A percentile compares a stretch with the other conserved stretches of the same genome.
These are phyloP conservation scores for Alternaria brassicae DNA, from an alignment of 2,329 filamentous ascomycete genomes.

Conservation along the genomic window DNA sequence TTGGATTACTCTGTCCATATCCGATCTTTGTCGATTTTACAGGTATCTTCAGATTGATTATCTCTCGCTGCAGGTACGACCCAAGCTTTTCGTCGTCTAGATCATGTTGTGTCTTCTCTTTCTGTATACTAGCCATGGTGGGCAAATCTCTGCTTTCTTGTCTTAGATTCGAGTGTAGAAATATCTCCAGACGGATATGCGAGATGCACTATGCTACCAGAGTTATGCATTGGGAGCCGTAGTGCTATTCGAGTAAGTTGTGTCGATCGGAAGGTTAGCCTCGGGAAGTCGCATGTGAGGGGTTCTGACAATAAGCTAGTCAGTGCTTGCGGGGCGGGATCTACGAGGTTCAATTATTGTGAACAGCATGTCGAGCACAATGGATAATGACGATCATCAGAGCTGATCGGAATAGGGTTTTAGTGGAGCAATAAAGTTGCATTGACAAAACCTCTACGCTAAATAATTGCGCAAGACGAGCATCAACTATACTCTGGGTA, in stretches of 20 bases:
- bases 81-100: constrained; percentile 42
- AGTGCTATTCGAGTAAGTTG: constrained; percentile 18
- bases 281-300: constrained; percentile 20
- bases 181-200: neutral
- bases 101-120: constrained; percentile 34
- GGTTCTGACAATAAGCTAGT: constrained; percentile 10
- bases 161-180: neutral
- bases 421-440: constrained; percentile 2
- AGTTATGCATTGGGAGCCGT: neutral
- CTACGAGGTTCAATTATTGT: neutral
- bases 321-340: constrained; percentile 14
- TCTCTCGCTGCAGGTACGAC: constrained; percentile 36
- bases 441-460: constrained; percentile 7
- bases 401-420: neutral
- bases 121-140: constrained; percentile 19
- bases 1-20: constrained; percentile 96
- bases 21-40: constrained; percentile 71
- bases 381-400: neutral
- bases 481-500: constrained; percentile 18
- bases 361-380: neutral
- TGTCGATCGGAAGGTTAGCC: constrained; percentile 28
- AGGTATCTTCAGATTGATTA: constrained; percentile 35
- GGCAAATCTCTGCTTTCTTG: neutral
- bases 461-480: constrained; percentile 15
- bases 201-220: neutral